These are phyloP conservation scores for Chloranthus sessilifolius DNA, from an alignment of 164 flowering plant species.

Conservation along the genomic window DNA sequence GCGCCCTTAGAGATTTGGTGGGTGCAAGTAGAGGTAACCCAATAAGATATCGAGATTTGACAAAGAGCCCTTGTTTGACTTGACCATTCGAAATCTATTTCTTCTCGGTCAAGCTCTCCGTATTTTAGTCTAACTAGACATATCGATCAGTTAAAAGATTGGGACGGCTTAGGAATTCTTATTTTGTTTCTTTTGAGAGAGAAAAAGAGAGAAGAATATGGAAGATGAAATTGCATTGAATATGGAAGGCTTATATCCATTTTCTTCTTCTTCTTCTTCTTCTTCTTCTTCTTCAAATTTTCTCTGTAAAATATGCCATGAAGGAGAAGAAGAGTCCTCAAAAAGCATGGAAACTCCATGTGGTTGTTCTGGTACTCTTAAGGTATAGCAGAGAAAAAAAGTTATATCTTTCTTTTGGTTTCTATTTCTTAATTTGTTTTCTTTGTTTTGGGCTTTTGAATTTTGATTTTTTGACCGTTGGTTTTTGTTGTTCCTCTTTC, in stretches of 20 bases:
- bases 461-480: slow-evolving; percentile 3
- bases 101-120: too few species aligned
- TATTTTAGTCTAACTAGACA: too few species aligned
- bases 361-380: slow-evolving; percentile 90
- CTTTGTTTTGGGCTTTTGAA: slow-evolving; percentile 1
- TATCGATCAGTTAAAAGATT: too few species aligned
- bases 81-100: too few species aligned
- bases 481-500: slow-evolving; percentile 1
- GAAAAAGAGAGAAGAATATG: slow-evolving; percentile 9
- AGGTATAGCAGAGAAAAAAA: slow-evolving; percentile 33
- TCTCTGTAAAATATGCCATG: slow-evolving; percentile 88
- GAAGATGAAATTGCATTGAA: slow-evolving; percentile 33
- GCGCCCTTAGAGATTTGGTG: too few species aligned
- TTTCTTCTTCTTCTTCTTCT: too few species aligned
- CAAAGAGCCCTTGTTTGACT: too few species aligned
- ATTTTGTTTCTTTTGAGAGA: too few species aligned
- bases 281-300: slow-evolving; percentile 7
- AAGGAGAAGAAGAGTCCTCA: slow-evolving; percentile 43
- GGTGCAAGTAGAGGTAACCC: too few species aligned
- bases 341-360: slow-evolving; percentile 73
- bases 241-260: slow-evolving; percentile 37
- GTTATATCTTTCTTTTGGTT: neutral
- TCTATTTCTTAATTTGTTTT: slow-evolving; percentile 1
- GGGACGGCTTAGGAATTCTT: too few species aligned
- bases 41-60: too few species aligned